phyloP scores from a whole-genome alignment of 148 eudicot species.

The Fagopyrum tataricum region DNA sequence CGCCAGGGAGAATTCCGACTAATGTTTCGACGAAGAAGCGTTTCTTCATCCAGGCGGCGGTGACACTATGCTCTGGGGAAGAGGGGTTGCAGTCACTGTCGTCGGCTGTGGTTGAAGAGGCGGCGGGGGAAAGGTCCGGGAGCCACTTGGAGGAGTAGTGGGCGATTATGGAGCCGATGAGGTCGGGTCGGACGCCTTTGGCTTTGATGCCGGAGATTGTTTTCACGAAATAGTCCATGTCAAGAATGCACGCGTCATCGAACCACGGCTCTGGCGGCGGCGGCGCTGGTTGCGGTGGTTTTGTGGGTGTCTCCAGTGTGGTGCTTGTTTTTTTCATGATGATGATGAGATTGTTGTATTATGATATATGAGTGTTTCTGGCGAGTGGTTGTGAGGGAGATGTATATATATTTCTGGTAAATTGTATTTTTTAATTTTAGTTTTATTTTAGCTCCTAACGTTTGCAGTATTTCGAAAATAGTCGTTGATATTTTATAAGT shows the following conservation, averaged over 20 bases:
- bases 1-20: conserved; percentile 60
- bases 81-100: background rate
- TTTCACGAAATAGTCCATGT: conserved; percentile 71
- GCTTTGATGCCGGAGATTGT: conserved; percentile 51
- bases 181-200: conserved; percentile 66
- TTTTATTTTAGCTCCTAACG: too few species aligned
- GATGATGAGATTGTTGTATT: background rate
- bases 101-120: background rate
- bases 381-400: background rate
- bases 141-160: conserved; percentile 78
- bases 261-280: conserved; percentile 30
- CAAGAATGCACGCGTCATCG: conserved; percentile 46
- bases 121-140: conserved; percentile 49
- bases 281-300: conserved; percentile 11
- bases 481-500: background rate
- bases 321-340: background rate
- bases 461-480: too few species aligned
- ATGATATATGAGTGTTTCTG: background rate
- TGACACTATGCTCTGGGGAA: conserved; percentile 32
- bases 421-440: too few species aligned
- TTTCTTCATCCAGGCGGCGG: conserved; percentile 53
- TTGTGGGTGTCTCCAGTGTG: conserved; percentile 2
- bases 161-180: conserved; percentile 70
- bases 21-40: conserved; percentile 59
- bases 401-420: background rate